Evolutionary conservation across 2,329 filamentous ascomycete genomes (phyloP).

Genomic region (Metarhizium humberi): DNA sequence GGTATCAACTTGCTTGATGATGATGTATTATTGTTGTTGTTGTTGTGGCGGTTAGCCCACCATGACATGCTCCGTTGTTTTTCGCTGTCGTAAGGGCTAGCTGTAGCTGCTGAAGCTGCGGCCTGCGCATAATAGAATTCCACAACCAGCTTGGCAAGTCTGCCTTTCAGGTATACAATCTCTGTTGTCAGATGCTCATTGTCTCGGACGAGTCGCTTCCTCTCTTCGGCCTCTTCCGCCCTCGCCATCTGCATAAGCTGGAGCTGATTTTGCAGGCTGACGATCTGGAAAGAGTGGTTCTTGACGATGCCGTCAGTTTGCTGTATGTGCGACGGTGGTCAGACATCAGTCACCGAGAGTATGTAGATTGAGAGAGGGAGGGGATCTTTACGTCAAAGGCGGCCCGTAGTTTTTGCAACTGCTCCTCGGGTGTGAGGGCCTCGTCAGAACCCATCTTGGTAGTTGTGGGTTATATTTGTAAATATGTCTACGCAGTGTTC

Average conservation of each 20-base stretch:
- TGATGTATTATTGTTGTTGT: neutral
- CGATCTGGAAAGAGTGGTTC: conserved; percentile 11
- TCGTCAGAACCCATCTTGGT: neutral
- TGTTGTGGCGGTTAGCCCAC: neutral
- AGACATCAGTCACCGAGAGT: neutral
- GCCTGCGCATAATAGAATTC: neutral
- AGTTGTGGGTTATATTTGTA: neutral
- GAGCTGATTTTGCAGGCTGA: conserved; percentile 7
- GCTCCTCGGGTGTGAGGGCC: neutral
- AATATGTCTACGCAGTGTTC: neutral
- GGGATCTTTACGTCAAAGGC: neutral
- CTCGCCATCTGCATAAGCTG: neutral
- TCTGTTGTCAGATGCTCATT: neutral
- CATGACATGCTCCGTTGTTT: neutral
- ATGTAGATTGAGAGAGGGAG: too few relatives aligned
- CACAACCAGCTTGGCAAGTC: conserved; percentile 5
- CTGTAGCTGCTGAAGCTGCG: neutral
- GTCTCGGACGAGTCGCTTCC: neutral
- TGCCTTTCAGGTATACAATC: conserved; percentile 9
- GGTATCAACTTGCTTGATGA: neutral
- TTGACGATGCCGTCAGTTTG: neutral
- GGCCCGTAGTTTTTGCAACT: neutral
- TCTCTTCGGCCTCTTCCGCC: neutral
- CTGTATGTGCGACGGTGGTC: neutral
- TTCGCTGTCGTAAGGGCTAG: neutral